A percentile compares a stretch with the other conserved stretches of the same genome.
Evolutionary conservation across 768 basidiomycete species (phyloP).

Genomic region (Boletus bicolor): DNA sequence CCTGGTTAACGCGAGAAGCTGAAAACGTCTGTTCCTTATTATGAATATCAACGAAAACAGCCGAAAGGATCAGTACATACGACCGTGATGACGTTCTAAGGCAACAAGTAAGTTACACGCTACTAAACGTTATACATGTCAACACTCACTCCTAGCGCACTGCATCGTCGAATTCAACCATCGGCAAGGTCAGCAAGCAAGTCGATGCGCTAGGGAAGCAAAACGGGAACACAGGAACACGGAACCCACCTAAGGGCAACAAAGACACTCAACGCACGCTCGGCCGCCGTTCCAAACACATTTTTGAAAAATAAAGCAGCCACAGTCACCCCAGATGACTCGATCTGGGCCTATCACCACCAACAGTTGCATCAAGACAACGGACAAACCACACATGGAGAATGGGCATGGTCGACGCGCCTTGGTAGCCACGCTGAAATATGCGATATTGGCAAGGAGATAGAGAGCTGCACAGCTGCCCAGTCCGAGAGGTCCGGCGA

Average conservation of each 20-base stretch:
- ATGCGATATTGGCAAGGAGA: conserved; percentile 55
- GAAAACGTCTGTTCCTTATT: conserved; percentile 43
- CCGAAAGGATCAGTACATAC: conserved; percentile 13
- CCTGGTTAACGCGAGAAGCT: conserved; percentile 52
- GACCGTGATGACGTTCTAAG: conserved; percentile 32
- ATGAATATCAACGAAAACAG: background rate
- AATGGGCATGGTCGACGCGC: background rate
- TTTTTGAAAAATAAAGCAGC: conserved; percentile 58
- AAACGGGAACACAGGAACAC: background rate
- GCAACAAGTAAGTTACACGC: too few species aligned
- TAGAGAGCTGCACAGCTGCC: conserved; percentile 53
- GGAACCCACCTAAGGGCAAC: conserved; percentile 50
- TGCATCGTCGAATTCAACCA: conserved; percentile 7
- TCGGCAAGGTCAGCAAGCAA: background rate
- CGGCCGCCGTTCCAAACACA: conserved; percentile 52
- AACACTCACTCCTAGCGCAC: conserved; percentile 35
- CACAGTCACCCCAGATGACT: conserved; percentile 50
- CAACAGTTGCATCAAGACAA: background rate
- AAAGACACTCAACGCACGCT: conserved; percentile 54
- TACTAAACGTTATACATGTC: background rate
- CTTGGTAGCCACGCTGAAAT: conserved; percentile 41
- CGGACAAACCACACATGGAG: background rate
- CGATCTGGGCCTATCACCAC: conserved; percentile 39
- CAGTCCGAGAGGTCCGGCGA: conserved; percentile 57
- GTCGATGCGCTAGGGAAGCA: background rate